A percentile compares a stretch with the other conserved stretches of the same genome.
Conservation (phyloP, 2,329 filamentous ascomycete genomes). For the Talaromyces sp. region DNA sequence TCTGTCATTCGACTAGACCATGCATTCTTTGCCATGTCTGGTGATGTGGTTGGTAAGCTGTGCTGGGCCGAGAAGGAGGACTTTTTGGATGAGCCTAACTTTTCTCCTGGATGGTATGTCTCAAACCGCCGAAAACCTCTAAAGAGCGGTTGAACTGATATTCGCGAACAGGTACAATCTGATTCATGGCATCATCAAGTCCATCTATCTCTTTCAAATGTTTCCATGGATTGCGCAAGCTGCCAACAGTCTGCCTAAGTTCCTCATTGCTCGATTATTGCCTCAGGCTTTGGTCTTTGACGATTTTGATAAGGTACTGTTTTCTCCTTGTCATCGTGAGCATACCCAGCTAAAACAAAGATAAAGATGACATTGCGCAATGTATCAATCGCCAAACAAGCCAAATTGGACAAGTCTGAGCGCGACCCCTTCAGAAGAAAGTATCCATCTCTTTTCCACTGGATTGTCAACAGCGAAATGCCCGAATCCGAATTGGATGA, state of each 20-base stretch:
- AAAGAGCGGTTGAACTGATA: background rate
- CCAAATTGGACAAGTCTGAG: conserved; percentile 15
- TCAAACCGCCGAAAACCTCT: background rate
- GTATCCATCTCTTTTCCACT: conserved; percentile 19
- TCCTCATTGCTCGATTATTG: conserved; percentile 3
- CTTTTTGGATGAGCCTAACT: conserved; percentile 22
- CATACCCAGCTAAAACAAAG: background rate
- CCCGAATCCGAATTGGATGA: conserved; percentile 26
- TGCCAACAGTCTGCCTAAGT: conserved; percentile 9
- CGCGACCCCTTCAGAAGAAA: conserved; percentile 10
- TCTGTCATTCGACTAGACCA: conserved; percentile 26
- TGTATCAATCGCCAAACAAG: conserved; percentile 4
- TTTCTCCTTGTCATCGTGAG: background rate
- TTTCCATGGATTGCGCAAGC: conserved; percentile 20
- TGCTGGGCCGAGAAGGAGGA: conserved; percentile 23
- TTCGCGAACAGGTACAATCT: conserved; percentile 10
- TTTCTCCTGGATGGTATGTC: conserved; percentile 22
- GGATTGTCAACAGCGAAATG: conserved; percentile 22
- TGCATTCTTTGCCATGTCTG: conserved; percentile 28
- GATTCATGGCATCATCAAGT: conserved; percentile 16
- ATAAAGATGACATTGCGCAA: conserved; percentile 13
- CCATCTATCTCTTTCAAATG: conserved; percentile 20
- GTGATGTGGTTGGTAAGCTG: conserved; percentile 29
- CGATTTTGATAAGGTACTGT: conserved; percentile 9
- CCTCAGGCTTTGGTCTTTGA: conserved; percentile 12